Evolutionary conservation across 805 yeast genomes (phyloP).

Genomic region (Ogataea trehalophila): DNA sequence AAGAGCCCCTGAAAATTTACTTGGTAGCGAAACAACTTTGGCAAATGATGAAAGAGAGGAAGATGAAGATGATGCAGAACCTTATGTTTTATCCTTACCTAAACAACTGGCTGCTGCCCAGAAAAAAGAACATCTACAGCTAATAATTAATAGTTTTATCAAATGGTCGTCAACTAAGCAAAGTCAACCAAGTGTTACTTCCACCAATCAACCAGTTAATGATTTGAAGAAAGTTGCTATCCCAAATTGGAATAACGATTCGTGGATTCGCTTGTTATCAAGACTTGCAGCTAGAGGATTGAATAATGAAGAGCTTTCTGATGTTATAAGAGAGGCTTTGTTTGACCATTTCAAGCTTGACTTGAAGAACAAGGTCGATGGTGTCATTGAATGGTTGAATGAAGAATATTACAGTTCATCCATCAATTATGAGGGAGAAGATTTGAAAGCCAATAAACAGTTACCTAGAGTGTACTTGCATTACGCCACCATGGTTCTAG

Average conservation of each 20-base stretch:
- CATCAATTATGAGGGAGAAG: constrained; percentile 32
- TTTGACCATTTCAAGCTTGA: constrained; percentile 70
- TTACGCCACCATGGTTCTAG: constrained; percentile 71
- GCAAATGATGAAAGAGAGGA: constrained; percentile 25
- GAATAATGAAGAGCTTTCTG: constrained; percentile 43
- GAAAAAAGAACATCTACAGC: constrained; percentile 51
- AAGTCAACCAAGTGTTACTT: constrained; percentile 19
- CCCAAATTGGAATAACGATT: constrained; percentile 49
- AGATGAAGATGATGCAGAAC: constrained; percentile 19
- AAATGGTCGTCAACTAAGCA: constrained; percentile 34
- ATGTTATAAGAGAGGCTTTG: constrained; percentile 62
- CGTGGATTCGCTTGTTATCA: constrained; percentile 73
- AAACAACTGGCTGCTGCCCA: constrained; percentile 44
- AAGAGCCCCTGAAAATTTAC: too few relatives aligned
- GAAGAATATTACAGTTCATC: constrained; percentile 79
- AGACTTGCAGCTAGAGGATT: constrained; percentile 83
- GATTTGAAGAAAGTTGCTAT: constrained; percentile 53
- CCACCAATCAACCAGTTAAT: constrained; percentile 6
- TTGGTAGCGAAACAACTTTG: not conserved
- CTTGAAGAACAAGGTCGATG: constrained; percentile 65
- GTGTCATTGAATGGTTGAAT: constrained; percentile 85
- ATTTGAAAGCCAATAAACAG: constrained; percentile 12
- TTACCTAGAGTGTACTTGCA: constrained; percentile 42
- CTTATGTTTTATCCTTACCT: constrained; percentile 53
- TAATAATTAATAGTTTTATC: constrained; percentile 57